Conservation (phyloP, 2,329 filamentous ascomycete genomes). For the Fusarium protoensiforme region DNA sequence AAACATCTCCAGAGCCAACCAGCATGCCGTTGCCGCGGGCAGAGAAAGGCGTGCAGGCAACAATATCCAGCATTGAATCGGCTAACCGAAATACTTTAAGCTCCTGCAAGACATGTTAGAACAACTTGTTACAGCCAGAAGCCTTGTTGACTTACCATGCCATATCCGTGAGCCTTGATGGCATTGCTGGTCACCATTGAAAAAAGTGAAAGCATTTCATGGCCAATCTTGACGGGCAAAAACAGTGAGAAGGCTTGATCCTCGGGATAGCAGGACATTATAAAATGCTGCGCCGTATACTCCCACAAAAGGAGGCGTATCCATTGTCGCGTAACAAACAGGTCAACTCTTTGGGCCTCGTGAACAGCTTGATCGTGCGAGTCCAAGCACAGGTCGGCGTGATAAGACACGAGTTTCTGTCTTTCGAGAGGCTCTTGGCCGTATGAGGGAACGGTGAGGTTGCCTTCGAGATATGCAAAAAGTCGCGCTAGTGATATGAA, state of each 20-base stretch:
- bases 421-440: slow-evolving; percentile 29
- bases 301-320: slow-evolving; percentile 43
- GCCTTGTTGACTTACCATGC: slow-evolving; percentile 33
- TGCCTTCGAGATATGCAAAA: slow-evolving; percentile 38
- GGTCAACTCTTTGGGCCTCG: slow-evolving; percentile 40
- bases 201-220: slow-evolving; percentile 39
- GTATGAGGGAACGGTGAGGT: slow-evolving; percentile 32
- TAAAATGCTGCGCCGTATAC: slow-evolving; percentile 42
- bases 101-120: slow-evolving; percentile 29
- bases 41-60: slow-evolving; percentile 30
- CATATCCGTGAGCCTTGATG: slow-evolving; percentile 41
- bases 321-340: slow-evolving; percentile 45
- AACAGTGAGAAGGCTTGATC: slow-evolving; percentile 41
- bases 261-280: slow-evolving; percentile 39
- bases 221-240: slow-evolving; percentile 40
- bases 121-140: neutral
- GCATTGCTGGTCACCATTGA: slow-evolving; percentile 35
- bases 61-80: slow-evolving; percentile 39
- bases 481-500: slow-evolving; percentile 37
- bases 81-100: slow-evolving; percentile 42
- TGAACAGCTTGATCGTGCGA: slow-evolving; percentile 25
- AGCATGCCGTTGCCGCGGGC: slow-evolving; percentile 36
- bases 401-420: slow-evolving; percentile 34
- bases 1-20: slow-evolving; percentile 36
- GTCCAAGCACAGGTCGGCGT: slow-evolving; percentile 31